Conservation (phyloP, 345 rosid species). For the Eucalyptus decipiens region DNA sequence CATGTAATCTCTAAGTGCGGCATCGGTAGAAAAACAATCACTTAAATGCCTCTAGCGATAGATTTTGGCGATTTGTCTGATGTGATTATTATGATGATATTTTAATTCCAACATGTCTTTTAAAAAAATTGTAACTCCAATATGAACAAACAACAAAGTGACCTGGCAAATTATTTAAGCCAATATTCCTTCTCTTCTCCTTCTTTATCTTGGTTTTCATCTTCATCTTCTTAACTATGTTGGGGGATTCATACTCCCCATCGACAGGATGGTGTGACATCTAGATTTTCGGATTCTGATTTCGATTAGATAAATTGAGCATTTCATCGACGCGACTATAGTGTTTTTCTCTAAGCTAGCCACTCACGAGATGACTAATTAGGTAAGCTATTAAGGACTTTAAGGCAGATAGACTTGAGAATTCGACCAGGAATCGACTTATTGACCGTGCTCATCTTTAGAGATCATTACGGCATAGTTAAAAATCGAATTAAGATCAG, state of each 20-base stretch:
- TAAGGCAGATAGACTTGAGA: too few species aligned
- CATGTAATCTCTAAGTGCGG: not conserved
- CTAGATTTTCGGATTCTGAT: too few species aligned
- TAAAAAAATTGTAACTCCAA: not conserved
- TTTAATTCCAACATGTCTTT: not conserved
- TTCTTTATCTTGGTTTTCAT: not conserved
- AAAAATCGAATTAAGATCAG: too few species aligned
- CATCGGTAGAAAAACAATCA: not conserved
- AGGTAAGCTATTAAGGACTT: too few species aligned
- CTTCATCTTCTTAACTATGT: not conserved
- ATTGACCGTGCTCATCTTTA: too few species aligned
- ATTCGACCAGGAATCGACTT: too few species aligned
- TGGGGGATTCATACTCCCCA: too few species aligned
- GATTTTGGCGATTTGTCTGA: fast-evolving
- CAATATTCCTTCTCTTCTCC: not conserved
- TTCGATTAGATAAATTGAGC: too few species aligned
- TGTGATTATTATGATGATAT: not conserved
- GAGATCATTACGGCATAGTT: too few species aligned
- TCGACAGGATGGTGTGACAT: fast-evolving
- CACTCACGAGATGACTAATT: too few species aligned
- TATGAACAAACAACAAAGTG: not conserved
- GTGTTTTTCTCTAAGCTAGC: too few species aligned
- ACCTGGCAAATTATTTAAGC: not conserved
- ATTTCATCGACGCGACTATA: too few species aligned
- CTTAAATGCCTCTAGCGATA: fast-evolving